Percentiles rank a stretch among this genome's conserved stretches.
Evolutionary conservation across 129 eudicot species (phyloP).

Genomic region (Flaveria bidentis): DNA sequence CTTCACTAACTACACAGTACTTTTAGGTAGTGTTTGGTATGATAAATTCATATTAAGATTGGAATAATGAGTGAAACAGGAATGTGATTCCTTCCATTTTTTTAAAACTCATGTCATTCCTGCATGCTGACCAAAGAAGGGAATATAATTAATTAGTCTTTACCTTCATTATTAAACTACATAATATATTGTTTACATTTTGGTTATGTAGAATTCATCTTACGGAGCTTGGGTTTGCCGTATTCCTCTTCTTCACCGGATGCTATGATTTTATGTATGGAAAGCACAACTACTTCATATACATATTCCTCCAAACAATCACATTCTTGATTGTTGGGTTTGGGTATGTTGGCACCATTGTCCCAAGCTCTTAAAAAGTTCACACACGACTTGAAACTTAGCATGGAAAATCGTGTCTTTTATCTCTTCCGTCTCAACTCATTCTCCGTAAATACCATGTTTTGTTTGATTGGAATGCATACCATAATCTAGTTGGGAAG

Average conservation of each 20-base stretch:
- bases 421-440: constrained; percentile 29
- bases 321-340: constrained; percentile 89
- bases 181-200: not conserved
- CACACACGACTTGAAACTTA: not conserved
- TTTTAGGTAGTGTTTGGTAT: not conserved
- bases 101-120: no score
- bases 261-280: constrained; percentile 89
- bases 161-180: not conserved
- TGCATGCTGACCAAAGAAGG: no score
- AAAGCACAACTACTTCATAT: constrained; percentile 76
- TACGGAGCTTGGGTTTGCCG: constrained; percentile 85
- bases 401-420: constrained; percentile 20
- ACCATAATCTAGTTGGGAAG: constrained; percentile 23
- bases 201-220: constrained; percentile 58
- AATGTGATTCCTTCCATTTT: no score
- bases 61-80: no score
- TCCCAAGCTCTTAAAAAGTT: constrained; percentile 51
- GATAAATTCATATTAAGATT: no score
- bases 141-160: no score
- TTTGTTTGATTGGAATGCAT: constrained; percentile 42
- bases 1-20: constrained; percentile 23
- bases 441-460: constrained; percentile 41
- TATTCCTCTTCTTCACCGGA: constrained; percentile 80
- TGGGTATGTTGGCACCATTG: constrained; percentile 92
- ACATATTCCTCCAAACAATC: constrained; percentile 87